Evolutionary conservation across 352 stramenopile genomes (phyloP), one percentile per base, ranked within the genome.

Genomic region (Phytophthora brassicae): DNA sequence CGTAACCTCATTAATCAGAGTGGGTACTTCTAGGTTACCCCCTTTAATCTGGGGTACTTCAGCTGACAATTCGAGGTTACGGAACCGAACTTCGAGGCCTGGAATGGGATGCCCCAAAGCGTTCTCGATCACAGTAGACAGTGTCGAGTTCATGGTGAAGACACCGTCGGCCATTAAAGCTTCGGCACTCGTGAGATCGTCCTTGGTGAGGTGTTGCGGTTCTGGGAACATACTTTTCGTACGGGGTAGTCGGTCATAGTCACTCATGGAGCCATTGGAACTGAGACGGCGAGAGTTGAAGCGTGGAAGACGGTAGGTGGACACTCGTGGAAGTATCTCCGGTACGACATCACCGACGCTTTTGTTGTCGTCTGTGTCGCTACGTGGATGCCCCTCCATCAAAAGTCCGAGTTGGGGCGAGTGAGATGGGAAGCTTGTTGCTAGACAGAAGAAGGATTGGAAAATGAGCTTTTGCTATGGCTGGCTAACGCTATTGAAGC

Each of bases 71-170:
- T 73, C 60, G 23, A 89, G 51, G 56, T 85, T 57, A 12, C 65
- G 70, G 57, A 89, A 89, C 22, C 75, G 77, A n/a, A 87, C 68
- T 44, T 85, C 75, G 45, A 87, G 66, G 14, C 70, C 75, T 13
- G 77, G 70, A 17, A 89, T 76, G 2, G 77, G 71, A 4, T 69
- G 43, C 9, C 79, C 79, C 5, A 78, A 39, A 0, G 77, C 67
- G 6, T 79, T 77, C 45, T 84, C 75, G 16, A 84, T 66, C 2
- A 79, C 77, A 1, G 64, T 49, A 0, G 77, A 77, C 31, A 90
- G 63, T 22, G 64, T 79, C 22, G 71, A 39, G 60, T 87, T 76
- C 77, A 89, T 86, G 28, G 70, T 73, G 50, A 86, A 70, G 19
- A 84, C 68, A 38, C 66, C 80, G 14, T 62, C 55, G 6, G 73